Conservation (phyloP, 2,329 filamentous ascomycete genomes). For the Fonsecaea erecta region DNA sequence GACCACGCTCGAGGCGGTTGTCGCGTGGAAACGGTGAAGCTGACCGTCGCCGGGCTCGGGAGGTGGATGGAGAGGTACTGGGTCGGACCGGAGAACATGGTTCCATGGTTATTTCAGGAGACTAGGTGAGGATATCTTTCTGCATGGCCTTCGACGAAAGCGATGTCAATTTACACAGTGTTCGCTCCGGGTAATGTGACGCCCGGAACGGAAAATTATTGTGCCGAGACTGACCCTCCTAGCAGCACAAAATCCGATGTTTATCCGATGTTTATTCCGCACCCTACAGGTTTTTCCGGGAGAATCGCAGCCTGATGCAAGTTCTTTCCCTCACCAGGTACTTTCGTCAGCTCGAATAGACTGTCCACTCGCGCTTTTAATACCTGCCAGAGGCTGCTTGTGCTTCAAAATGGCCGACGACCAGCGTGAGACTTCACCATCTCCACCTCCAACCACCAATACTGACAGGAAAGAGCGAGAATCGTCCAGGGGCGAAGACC, state of each 20-base stretch:
- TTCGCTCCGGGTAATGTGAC: too few relatives aligned
- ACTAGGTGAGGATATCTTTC: background rate
- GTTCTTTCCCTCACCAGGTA: background rate
- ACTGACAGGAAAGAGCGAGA: constrained; percentile 34
- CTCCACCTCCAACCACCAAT: constrained; percentile 14
- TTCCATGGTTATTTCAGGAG: background rate
- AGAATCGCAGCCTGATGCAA: background rate
- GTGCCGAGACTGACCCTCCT: too few relatives aligned
- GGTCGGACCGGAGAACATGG: constrained; percentile 21
- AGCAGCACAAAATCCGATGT: too few relatives aligned
- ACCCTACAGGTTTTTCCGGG: too few relatives aligned
- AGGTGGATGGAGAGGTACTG: constrained; percentile 63
- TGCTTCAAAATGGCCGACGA: constrained; percentile 30
- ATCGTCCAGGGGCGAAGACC: constrained; percentile 37
- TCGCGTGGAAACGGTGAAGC: constrained; percentile 87
- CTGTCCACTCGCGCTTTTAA: background rate
- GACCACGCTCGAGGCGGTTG: constrained; percentile 50
- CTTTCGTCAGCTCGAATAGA: background rate
- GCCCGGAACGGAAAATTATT: too few relatives aligned
- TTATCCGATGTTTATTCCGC: too few relatives aligned
- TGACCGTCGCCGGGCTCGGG: constrained; percentile 85
- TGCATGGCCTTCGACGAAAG: too few relatives aligned
- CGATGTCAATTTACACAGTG: too few relatives aligned
- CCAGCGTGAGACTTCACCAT: constrained; percentile 26
- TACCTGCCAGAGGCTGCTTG: background rate